These are phyloP conservation scores for Venturiaceae sp. DNA, from an alignment of 2,329 filamentous ascomycete species.

Conservation along the genomic window DNA sequence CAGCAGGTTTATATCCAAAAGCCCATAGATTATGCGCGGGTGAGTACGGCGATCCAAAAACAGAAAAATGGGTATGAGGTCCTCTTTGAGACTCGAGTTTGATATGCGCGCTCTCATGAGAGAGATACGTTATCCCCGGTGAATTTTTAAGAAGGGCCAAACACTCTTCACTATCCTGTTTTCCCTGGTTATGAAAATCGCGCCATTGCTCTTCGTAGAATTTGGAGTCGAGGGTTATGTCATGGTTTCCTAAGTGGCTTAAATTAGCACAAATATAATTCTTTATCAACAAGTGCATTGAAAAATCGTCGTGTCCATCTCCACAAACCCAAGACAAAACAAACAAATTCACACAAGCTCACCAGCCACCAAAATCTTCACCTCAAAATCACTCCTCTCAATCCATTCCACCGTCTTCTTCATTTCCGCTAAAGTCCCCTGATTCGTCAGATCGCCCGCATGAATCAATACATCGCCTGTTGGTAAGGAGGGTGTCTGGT, in stretches of 20 bases:
- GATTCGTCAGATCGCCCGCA: slow-evolving; percentile 67
- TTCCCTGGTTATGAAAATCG: slow-evolving; percentile 6
- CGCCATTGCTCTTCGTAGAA: slow-evolving; percentile 38
- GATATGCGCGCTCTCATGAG: slow-evolving; percentile 46
- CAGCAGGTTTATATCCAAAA: slow-evolving; percentile 48
- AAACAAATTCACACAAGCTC: slow-evolving; percentile 11
- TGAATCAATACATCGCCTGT: slow-evolving; percentile 66
- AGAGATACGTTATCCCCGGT: slow-evolving; percentile 52
- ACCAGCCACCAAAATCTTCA: slow-evolving; percentile 60
- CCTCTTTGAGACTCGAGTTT: slow-evolving; percentile 44
- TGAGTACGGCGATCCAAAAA: slow-evolving; percentile 64
- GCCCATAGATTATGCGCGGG: slow-evolving; percentile 51
- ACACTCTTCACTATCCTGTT: slow-evolving; percentile 44
- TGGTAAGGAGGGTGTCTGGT: slow-evolving; percentile 53
- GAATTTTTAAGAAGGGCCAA: slow-evolving; percentile 40
- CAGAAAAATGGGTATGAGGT: slow-evolving; percentile 49
- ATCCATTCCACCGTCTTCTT: slow-evolving; percentile 74
- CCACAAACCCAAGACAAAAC: background rate
- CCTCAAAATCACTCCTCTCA: slow-evolving; percentile 44
- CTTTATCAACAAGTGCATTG: no score
- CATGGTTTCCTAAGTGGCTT: slow-evolving; percentile 73
- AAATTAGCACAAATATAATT: background rate
- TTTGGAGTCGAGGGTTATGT: slow-evolving; percentile 56
- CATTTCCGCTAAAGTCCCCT: slow-evolving; percentile 61
- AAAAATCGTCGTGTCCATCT: no score